Evolutionary conservation across 177 flowering plant genomes (phyloP).

Genomic region (Viscum album): DNA sequence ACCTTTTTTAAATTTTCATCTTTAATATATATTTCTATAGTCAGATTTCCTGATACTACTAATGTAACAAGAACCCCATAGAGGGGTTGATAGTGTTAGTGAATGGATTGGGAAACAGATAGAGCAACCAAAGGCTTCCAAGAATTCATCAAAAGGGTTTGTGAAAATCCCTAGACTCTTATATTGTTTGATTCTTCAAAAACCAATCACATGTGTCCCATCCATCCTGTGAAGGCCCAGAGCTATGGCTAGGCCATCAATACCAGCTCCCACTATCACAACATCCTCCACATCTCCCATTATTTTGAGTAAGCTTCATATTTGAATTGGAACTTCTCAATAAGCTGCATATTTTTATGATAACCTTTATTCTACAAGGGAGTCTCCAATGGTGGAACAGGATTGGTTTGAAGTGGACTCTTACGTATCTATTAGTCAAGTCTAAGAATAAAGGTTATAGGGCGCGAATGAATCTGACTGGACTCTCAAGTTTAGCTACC

Average conservation of each 20-base stretch:
- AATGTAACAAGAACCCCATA: constrained; percentile 16
- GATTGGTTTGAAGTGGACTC: no score
- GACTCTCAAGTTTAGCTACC: no score
- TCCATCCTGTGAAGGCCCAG: constrained; percentile 18
- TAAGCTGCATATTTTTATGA: no score
- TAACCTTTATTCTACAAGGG: no score
- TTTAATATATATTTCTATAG: constrained; percentile 13
- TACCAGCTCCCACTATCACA: not conserved
- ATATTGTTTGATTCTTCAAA: constrained; percentile 34
- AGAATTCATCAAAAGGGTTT: constrained; percentile 32
- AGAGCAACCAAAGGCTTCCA: constrained; percentile 45
- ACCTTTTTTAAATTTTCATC: constrained; percentile 15
- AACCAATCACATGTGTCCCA: constrained; percentile 36
- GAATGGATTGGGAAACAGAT: constrained; percentile 29
- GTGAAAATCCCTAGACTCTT: constrained; percentile 32
- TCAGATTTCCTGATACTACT: constrained; percentile 15
- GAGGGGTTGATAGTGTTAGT: constrained; percentile 19
- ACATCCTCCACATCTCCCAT: not conserved
- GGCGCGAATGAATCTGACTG: no score
- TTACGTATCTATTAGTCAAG: no score
- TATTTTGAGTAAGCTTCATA: no score
- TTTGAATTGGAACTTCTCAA: no score
- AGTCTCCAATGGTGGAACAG: no score
- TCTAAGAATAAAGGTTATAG: no score
- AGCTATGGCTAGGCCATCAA: not conserved